Percentiles rank a stretch among this genome's conserved stretches.
Conservation (phyloP, 2,329 filamentous ascomycete species). For the Plectosphaerella plurivora region DNA sequence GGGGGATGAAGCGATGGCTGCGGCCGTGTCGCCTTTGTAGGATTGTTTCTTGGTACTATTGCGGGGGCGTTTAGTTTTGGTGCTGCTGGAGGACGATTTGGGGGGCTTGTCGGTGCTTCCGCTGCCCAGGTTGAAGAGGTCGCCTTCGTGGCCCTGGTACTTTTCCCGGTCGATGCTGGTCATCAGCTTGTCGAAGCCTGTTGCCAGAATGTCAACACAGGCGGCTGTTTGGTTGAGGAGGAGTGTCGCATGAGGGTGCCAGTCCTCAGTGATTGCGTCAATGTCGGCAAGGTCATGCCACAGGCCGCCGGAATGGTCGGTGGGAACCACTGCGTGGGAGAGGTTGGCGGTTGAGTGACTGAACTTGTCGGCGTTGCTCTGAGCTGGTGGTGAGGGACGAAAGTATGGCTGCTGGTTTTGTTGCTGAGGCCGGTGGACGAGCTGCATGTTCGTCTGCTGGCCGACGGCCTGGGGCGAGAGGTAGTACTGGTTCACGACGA, state of each 20-base stretch:
- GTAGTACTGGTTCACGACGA: slow-evolving; percentile 51
- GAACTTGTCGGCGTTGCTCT: slow-evolving; percentile 5
- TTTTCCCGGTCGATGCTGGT: slow-evolving; percentile 66
- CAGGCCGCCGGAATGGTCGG: slow-evolving; percentile 12
- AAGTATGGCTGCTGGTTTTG: background rate
- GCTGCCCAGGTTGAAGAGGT: slow-evolving; percentile 34
- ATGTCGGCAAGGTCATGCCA: background rate
- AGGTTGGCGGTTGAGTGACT: slow-evolving; percentile 25
- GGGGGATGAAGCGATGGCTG: background rate
- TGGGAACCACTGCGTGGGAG: slow-evolving; percentile 34
- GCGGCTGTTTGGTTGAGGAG: slow-evolving; percentile 40
- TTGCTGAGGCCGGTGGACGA: background rate
- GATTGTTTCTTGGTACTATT: background rate
- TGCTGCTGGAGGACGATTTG: background rate
- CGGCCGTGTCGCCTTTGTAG: slow-evolving; percentile 1
- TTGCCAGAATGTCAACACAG: slow-evolving; percentile 55
- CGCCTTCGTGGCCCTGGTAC: slow-evolving; percentile 47
- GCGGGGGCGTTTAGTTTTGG: slow-evolving; percentile 5
- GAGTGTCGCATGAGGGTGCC: slow-evolving; percentile 28
- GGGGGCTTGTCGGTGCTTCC: background rate
- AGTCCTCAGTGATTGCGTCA: slow-evolving; percentile 1
- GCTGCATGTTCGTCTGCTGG: background rate
- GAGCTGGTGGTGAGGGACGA: background rate
- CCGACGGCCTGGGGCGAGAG: slow-evolving; percentile 16
- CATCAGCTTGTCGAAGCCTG: slow-evolving; percentile 63